These are phyloP conservation scores for Capronia coronata DNA, from an alignment of 2,329 filamentous ascomycete genomes.

Conservation along the genomic window DNA sequence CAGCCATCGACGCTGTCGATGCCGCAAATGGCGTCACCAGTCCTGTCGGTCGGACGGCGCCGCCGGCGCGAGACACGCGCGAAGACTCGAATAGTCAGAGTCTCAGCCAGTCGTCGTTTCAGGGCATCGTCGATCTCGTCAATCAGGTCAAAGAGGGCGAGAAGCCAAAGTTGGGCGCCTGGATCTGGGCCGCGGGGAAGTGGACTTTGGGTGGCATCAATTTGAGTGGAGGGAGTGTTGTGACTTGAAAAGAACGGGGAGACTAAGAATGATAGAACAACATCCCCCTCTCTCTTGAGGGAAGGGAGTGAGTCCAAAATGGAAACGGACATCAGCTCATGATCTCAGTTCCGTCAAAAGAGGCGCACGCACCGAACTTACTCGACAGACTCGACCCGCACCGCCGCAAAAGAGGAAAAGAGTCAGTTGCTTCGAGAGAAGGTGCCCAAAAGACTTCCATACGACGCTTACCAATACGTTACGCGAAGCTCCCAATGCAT, in stretches of 20 bases:
- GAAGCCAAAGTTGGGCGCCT: slow-evolving; percentile 37
- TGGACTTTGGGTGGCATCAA: slow-evolving; percentile 40
- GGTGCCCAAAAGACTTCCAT: too few relatives aligned
- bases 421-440: too few relatives aligned
- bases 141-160: slow-evolving; percentile 35
- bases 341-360: too few relatives aligned
- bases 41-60: slow-evolving; percentile 39
- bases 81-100: slow-evolving; percentile 25
- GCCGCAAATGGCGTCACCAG: slow-evolving; percentile 53
- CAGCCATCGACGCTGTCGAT: slow-evolving; percentile 64
- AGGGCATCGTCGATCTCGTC: slow-evolving; percentile 36
- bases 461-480: too few relatives aligned
- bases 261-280: too few relatives aligned
- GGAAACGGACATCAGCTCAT: too few relatives aligned
- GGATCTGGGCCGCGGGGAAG: slow-evolving; percentile 41
- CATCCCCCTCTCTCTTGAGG: too few relatives aligned
- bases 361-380: too few relatives aligned
- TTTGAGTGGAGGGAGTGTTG: slow-evolving; percentile 22
- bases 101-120: slow-evolving; percentile 32
- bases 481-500: too few relatives aligned
- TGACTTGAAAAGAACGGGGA: background rate
- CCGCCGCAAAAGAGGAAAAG: too few relatives aligned
- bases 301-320: too few relatives aligned
- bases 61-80: slow-evolving; percentile 30
- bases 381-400: too few relatives aligned